Percentiles rank a stretch among this genome's conserved stretches.
Conservation (phyloP, 2,329 filamentous ascomycete species). For the Metarhizium album region DNA sequence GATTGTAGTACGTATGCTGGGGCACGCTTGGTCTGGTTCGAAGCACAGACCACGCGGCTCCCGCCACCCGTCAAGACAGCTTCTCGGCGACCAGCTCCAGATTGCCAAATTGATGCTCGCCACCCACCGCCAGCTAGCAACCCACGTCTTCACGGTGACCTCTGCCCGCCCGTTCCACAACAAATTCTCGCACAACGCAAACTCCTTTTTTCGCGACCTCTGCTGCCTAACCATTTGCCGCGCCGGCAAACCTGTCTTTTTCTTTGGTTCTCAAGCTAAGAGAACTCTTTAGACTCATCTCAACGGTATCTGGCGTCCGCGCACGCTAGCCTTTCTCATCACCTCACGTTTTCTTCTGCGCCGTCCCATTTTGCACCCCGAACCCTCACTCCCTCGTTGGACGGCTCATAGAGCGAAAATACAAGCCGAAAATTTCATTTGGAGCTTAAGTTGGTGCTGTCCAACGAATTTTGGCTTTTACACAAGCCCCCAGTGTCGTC, state of each 20-base stretch:
- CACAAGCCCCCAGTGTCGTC: slow-evolving; percentile 4
- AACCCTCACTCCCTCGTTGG: background rate
- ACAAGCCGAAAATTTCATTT: background rate
- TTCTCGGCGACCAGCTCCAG: background rate
- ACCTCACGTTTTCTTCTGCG: background rate
- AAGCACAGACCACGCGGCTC: background rate
- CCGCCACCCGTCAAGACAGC: background rate
- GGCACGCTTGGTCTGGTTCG: background rate
- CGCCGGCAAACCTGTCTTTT: background rate
- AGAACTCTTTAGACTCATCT: background rate
- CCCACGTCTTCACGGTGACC: background rate
- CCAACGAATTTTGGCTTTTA: background rate
- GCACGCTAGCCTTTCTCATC: background rate
- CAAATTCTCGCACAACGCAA: slow-evolving; percentile 7
- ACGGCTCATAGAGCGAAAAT: background rate
- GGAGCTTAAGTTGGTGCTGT: background rate
- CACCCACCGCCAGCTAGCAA: background rate
- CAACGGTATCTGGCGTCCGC: background rate
- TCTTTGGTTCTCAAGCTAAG: background rate
- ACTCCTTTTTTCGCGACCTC: background rate
- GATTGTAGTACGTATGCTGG: background rate
- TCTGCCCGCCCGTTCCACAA: slow-evolving; percentile 7
- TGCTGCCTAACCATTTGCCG: background rate
- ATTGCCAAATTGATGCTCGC: background rate
- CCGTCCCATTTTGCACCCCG: background rate